Percentiles rank a stretch among this genome's conserved stretches.
phyloP scores from a whole-genome alignment of 1,284 basidiomycete genomes.

The Trichosporon sp. region DNA sequence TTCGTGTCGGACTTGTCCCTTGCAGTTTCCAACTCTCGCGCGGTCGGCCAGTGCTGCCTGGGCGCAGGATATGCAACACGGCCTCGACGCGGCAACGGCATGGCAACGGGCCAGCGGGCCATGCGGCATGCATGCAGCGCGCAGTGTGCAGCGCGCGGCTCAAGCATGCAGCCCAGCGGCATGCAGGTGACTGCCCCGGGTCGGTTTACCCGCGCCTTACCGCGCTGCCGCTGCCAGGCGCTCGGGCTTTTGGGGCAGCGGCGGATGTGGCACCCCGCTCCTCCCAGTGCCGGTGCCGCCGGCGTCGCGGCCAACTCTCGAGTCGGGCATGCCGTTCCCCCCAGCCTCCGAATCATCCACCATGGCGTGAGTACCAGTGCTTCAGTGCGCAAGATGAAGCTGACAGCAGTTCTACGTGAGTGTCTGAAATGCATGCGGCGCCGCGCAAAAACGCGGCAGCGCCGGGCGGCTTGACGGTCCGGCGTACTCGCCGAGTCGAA shows the following conservation, averaged over 20 bases:
- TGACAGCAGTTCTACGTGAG: slow-evolving; percentile 1
- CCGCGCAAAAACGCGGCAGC: neutral
- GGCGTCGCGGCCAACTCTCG: neutral
- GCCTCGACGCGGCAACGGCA: neutral
- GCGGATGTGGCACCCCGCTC: slow-evolving; percentile 4
- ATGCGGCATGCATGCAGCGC: neutral
- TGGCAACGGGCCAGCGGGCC: too few species aligned
- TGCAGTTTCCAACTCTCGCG: neutral
- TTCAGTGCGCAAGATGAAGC: neutral
- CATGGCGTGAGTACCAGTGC: neutral
- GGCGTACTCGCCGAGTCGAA: neutral
- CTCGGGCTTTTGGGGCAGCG: neutral
- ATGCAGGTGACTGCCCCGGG: neutral
- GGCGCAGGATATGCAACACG: neutral
- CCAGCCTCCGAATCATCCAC: neutral
- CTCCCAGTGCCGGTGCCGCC: neutral
- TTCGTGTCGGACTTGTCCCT: neutral
- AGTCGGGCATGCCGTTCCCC: neutral
- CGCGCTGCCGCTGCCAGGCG: neutral
- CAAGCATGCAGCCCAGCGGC: neutral
- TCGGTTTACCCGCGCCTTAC: slow-evolving; percentile 1
- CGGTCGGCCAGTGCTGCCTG: neutral
- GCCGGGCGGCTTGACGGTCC: neutral
- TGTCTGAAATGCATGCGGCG: neutral
- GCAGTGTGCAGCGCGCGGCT: neutral